phyloP scores from a whole-genome alignment of 768 basidiomycete genomes.

The Auricularia heimuer region DNA sequence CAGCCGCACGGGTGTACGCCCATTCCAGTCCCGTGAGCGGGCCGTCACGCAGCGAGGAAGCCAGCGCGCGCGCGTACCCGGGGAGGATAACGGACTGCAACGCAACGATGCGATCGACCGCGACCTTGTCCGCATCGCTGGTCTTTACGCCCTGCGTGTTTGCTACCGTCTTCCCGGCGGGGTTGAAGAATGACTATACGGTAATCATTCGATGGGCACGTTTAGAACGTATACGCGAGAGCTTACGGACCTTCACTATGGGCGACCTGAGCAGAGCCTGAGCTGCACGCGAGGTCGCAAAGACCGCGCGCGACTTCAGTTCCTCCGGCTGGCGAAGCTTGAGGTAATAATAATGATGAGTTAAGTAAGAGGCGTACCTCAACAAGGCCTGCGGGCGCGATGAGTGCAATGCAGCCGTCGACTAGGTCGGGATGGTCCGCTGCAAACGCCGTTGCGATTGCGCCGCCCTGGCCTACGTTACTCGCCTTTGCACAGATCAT shows the following conservation, averaged over 20 bases:
- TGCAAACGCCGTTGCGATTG: conserved; percentile 59
- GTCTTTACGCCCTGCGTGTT: not conserved
- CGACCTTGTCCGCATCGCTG: too few relatives aligned
- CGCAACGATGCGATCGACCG: not conserved
- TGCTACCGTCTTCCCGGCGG: not conserved
- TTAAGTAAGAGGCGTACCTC: conserved; percentile 16
- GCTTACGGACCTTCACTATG: not conserved
- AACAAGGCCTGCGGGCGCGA: conserved; percentile 62
- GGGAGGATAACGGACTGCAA: conserved; percentile 10
- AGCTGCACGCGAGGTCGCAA: too few relatives aligned
- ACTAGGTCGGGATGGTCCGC: conserved; percentile 65
- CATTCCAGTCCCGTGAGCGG: conserved; percentile 17
- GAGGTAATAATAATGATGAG: too few relatives aligned
- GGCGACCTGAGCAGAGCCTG: too few relatives aligned
- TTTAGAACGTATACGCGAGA: not conserved
- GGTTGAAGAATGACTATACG: not conserved
- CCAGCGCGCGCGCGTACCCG: conserved; percentile 11
- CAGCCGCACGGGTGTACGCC: conserved; percentile 14
- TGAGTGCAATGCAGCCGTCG: conserved; percentile 50
- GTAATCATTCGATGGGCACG: too few relatives aligned
- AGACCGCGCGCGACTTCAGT: conserved; percentile 13
- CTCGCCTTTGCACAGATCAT: not conserved
- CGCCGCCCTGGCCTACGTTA: conserved; percentile 49
- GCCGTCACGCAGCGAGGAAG: conserved; percentile 14
- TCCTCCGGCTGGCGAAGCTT: not conserved